These are phyloP conservation scores for Trametes hirsuta DNA, from an alignment of 1,284 basidiomycete species.

Conservation along the genomic window DNA sequence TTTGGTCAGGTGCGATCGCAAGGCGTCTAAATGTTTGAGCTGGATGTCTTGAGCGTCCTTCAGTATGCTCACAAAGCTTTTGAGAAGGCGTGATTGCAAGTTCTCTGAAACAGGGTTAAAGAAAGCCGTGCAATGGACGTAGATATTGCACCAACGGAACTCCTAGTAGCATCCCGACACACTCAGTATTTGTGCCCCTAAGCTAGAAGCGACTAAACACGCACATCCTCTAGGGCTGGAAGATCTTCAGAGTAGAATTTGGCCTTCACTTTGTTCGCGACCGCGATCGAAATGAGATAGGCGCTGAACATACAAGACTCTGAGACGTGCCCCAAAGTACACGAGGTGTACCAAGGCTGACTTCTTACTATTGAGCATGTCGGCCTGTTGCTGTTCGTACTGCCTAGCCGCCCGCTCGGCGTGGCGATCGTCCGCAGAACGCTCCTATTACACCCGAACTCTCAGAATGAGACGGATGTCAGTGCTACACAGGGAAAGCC, in stretches of 20 bases:
- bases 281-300: slow-evolving; percentile 70
- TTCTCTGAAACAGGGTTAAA: slow-evolving; percentile 48
- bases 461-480: slow-evolving; percentile 7
- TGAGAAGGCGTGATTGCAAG: slow-evolving; percentile 64
- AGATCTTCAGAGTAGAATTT: slow-evolving; percentile 73
- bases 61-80: slow-evolving; percentile 55
- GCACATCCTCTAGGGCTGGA: slow-evolving; percentile 71
- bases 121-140: neutral
- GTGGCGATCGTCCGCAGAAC: slow-evolving; percentile 73
- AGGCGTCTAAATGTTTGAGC: slow-evolving; percentile 54
- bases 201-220: slow-evolving; percentile 31
- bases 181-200: neutral
- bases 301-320: slow-evolving; percentile 42
- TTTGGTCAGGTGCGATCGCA: slow-evolving; percentile 51
- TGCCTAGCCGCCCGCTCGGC: slow-evolving; percentile 74
- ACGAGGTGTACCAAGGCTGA: slow-evolving; percentile 35
- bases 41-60: slow-evolving; percentile 62
- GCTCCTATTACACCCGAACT: slow-evolving; percentile 46
- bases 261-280: slow-evolving; percentile 69
- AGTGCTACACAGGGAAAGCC: neutral
- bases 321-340: neutral
- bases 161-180: slow-evolving; percentile 44
- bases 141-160: slow-evolving; percentile 56
- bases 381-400: slow-evolving; percentile 70
- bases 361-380: slow-evolving; percentile 86